Percentiles rank a stretch among this genome's conserved stretches.
These are phyloP conservation scores for Coniella vitis DNA, from an alignment of 2,329 filamentous ascomycete species.

Conservation along the genomic window DNA sequence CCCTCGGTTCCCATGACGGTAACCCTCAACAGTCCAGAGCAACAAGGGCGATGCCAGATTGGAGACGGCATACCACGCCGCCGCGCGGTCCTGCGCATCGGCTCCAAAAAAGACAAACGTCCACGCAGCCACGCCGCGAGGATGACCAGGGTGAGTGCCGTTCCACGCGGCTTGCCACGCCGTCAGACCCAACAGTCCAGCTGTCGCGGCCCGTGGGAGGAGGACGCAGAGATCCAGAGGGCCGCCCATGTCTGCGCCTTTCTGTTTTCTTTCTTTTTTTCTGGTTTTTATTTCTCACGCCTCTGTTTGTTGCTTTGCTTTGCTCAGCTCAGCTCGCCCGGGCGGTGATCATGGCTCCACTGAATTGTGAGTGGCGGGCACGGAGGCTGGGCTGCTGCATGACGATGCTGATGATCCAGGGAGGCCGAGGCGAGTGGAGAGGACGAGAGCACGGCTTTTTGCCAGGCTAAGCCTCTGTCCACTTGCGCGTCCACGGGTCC, in stretches of 20 bases:
- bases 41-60: constrained; percentile 10
- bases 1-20: not conserved
- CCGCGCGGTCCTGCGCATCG: not conserved
- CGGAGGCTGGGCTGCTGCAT: too few relatives aligned
- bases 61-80: not conserved
- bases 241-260: not conserved
- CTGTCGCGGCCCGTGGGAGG: constrained; percentile 1
- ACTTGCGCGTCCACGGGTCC: too few relatives aligned
- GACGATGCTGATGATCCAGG: too few relatives aligned
- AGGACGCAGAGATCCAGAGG: not conserved
- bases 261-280: too few relatives aligned
- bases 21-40: constrained; percentile 11
- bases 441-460: too few relatives aligned
- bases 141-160: not conserved
- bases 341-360: too few relatives aligned
- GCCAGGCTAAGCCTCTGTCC: too few relatives aligned
- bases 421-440: too few relatives aligned
- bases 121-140: not conserved
- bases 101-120: constrained; percentile 8
- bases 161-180: not conserved
- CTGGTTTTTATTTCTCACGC: too few relatives aligned
- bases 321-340: too few relatives aligned
- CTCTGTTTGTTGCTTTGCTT: too few relatives aligned
- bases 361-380: too few relatives aligned
- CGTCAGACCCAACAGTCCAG: not conserved